phyloP scores from a whole-genome alignment of 202 grass and related monocot genomes.

The Saccharum hybrid region DNA sequence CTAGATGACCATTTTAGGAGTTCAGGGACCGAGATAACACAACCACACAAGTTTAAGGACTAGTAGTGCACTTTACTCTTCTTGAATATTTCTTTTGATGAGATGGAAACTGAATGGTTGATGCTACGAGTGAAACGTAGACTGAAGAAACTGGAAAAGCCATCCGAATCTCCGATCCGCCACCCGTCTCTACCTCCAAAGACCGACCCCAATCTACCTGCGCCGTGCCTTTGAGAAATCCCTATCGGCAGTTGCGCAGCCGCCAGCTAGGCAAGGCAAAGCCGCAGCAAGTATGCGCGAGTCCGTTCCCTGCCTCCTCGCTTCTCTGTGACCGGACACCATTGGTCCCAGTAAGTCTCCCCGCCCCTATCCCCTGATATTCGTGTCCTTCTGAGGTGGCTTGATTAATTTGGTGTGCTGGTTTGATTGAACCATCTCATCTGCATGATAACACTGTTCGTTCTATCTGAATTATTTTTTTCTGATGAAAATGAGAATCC shows the following conservation, averaged over 20 bases:
- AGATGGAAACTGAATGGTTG: too few species aligned
- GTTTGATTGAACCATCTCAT: background rate
- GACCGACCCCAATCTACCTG: too few species aligned
- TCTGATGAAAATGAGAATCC: background rate
- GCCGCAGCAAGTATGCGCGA: too few species aligned
- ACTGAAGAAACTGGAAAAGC: background rate
- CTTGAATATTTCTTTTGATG: too few species aligned
- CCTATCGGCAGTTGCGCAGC: too few species aligned
- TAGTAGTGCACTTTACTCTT: too few species aligned
- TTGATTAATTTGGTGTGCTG: background rate
- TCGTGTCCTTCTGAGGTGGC: background rate
- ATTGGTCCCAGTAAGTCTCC: background rate
- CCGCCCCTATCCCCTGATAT: background rate
- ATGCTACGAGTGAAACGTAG: too few species aligned
- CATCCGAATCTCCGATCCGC: background rate
- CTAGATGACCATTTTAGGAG: too few species aligned
- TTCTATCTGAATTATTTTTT: background rate
- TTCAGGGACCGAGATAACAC: too few species aligned
- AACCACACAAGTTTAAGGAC: too few species aligned
- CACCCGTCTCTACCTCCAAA: background rate
- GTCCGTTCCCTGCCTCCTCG: background rate
- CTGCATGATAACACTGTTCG: background rate
- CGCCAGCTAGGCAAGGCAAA: too few species aligned
- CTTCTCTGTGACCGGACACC: background rate
- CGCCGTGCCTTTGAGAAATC: too few species aligned